Percentiles rank a stretch among this genome's conserved stretches.
Evolutionary conservation across 345 rosid species (phyloP).

Genomic region (Durio zibethinus): DNA sequence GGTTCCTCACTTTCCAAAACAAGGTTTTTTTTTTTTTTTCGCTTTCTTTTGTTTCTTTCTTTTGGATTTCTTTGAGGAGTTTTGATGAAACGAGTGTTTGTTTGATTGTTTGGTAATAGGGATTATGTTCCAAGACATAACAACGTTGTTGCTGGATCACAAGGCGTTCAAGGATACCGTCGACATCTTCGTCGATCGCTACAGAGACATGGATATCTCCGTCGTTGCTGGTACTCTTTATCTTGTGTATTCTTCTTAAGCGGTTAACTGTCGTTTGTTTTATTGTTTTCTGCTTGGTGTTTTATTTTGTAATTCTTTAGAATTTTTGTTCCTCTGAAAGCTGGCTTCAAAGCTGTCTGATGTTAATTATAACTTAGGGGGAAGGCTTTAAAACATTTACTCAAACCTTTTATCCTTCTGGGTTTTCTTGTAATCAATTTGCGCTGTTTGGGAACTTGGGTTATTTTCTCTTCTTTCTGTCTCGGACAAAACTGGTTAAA

Average conservation of each 20-base stretch:
- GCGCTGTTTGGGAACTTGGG: not conserved
- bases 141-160: slow-evolving; percentile 82
- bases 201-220: slow-evolving; percentile 78
- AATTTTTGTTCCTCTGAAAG: not conserved
- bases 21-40: slow-evolving; percentile 33
- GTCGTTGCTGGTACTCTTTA: slow-evolving; percentile 75
- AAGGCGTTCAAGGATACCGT: slow-evolving; percentile 81
- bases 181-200: slow-evolving; percentile 93
- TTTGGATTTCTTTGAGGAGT: not conserved
- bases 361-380: too few species aligned
- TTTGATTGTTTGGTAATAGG: slow-evolving; percentile 36
- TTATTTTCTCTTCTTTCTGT: not conserved
- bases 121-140: slow-evolving; percentile 96
- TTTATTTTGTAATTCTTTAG: not conserved
- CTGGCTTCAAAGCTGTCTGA: not conserved
- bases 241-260: not conserved
- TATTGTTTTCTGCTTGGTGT: not conserved
- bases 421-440: not conserved
- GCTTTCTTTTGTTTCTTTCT: not conserved
- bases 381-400: too few species aligned
- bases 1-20: slow-evolving; percentile 74
- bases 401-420: not conserved
- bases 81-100: not conserved
- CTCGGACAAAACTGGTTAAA: not conserved
- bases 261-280: not conserved